Base-by-base conservation (phyloP, 192 early-diverging fungal genomes). In the Irineochytrium annulatum region DNA sequence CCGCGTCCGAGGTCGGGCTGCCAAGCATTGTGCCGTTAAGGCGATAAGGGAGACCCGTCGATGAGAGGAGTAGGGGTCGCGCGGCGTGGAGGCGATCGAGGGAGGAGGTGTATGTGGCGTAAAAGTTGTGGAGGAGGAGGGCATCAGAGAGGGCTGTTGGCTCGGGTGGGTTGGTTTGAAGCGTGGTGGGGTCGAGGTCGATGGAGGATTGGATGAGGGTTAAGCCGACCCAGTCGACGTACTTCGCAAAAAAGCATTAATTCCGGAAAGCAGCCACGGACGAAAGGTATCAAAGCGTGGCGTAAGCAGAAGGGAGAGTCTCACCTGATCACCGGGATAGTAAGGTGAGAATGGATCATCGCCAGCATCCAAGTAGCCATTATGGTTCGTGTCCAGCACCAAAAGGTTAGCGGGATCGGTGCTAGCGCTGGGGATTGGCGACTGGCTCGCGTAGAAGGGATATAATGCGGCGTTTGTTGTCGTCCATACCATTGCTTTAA, bases 381-480 rank as follows among this genome's bases (percentile, higher is more conserved):
- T 48, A 0, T 33, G 3, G 35, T 62, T 62, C 30, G 60, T 62
- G 24, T 62, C 60, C 27, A 54, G 17, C 13, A 51, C 60, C 1
- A 14, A 8, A 34, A 53, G 37, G 8, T 8, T 41, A n/a, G 8
- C 37, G 37, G 8, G 8, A 41, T 41, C 37, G 8, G 11, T 13
- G n/a, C 37, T 41, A 8, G 11, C n/a, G 11, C 8, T 41, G 11
- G 11, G 37, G n/a, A 41, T 41, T 13, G 11, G 8, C n/a, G 37
- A 41, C 37, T n/a, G 8, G 37, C n/a, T n/a, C 37, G 37, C n/a
- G n/a, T 41, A 8, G n/a, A 41, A 41, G n/a, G n/a, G 37, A n/a
- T n/a, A 41, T 41, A 8, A 41, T 13, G 8, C 37, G 37, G 37
- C 37, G n/a, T 41, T 13, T 13, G 11, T 41, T 41, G 37, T 8